These are phyloP conservation scores for Nannochloris sp. DNA, from an alignment of 139 green algal species.

Conservation along the genomic window DNA sequence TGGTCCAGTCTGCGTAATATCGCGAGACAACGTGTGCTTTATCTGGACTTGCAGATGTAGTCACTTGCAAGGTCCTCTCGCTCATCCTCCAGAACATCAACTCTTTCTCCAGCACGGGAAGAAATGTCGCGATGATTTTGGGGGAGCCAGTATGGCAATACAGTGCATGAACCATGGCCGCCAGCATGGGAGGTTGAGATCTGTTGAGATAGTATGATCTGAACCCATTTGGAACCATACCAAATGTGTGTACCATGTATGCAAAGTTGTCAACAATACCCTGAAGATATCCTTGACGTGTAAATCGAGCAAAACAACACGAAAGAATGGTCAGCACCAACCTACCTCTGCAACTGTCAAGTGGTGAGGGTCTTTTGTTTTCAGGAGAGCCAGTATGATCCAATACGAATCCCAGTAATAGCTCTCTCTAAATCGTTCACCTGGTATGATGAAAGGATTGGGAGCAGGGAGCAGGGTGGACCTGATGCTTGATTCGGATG, in stretches of 20 bases:
- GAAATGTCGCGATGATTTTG: constrained; percentile 27
- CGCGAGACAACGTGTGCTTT: constrained; percentile 40
- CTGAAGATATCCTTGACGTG: neutral
- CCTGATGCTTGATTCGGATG: no score
- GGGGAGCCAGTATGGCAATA: constrained; percentile 27
- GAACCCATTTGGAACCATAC: constrained; percentile 85
- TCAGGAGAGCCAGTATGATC: constrained; percentile 72
- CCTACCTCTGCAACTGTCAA: constrained; percentile 13
- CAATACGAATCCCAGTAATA: constrained; percentile 91
- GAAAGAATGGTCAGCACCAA: neutral
- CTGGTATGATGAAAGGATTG: constrained; percentile 62
- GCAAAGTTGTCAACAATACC: constrained; percentile 66
- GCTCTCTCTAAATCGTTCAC: constrained; percentile 73
- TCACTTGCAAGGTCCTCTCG: constrained; percentile 18
- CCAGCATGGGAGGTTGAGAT: constrained; percentile 79
- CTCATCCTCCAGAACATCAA: constrained; percentile 62
- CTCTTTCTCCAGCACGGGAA: constrained; percentile 62
- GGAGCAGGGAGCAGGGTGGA: constrained; percentile 67
- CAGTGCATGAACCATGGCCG: constrained; percentile 38
- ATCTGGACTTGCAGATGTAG: constrained; percentile 4
- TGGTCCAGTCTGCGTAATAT: constrained; percentile 66
- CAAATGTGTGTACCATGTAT: constrained; percentile 44
- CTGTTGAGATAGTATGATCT: constrained; percentile 91
- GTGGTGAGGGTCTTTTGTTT: constrained; percentile 41
- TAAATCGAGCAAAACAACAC: neutral